phyloP scores from a whole-genome alignment of 306 rosid species.

The Echinosophora koreensis region DNA sequence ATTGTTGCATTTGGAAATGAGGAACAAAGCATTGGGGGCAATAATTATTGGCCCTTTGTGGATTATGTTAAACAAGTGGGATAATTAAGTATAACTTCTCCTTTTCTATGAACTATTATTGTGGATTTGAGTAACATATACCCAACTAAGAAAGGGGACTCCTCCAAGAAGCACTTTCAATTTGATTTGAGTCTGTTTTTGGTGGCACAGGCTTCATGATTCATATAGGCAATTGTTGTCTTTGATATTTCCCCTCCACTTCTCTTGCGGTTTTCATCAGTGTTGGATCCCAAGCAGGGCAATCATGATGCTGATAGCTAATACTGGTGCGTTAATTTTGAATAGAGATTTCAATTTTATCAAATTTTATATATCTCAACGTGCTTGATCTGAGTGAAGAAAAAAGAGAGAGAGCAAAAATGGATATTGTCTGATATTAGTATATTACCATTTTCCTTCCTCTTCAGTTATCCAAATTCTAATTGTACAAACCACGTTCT shows the following conservation, averaged over 20 bases:
- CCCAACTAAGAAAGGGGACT: not conserved
- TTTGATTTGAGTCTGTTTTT: slow-evolving; percentile 2
- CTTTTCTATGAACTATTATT: not conserved
- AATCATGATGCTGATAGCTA: slow-evolving; percentile 7
- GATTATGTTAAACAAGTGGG: slow-evolving; percentile 2
- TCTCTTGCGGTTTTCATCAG: slow-evolving; percentile 4
- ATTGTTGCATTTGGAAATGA: not conserved
- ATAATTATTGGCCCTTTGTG: not conserved
- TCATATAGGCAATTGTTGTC: not conserved
- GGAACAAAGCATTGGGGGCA: not conserved
- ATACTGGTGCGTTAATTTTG: not conserved
- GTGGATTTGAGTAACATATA: slow-evolving; percentile 23
- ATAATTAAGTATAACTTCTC: not conserved
- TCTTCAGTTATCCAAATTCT: too few species aligned
- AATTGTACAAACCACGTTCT: too few species aligned
- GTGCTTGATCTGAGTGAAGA: not conserved
- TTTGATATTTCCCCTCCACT: not conserved
- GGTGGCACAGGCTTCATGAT: not conserved
- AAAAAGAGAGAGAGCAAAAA: too few species aligned
- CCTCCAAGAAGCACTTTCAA: not conserved
- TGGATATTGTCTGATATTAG: too few species aligned
- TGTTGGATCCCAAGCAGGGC: not conserved
- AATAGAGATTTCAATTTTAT: not conserved
- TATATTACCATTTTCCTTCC: too few species aligned
- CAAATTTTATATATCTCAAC: not conserved